phyloP scores from a whole-genome alignment of 2,329 filamentous ascomycete genomes.

The Fusarium keratoplasticum region DNA sequence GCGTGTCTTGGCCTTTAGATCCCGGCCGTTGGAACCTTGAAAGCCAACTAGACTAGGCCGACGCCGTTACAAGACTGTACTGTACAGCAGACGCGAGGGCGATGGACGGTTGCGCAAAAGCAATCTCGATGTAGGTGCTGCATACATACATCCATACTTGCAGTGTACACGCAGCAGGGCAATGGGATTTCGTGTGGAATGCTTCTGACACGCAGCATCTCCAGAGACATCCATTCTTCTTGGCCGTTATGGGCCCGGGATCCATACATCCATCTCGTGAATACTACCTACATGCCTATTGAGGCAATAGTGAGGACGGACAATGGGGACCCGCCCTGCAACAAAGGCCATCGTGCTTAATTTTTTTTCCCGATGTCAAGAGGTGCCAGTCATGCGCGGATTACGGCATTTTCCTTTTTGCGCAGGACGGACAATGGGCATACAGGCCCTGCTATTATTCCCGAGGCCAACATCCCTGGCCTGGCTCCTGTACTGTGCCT shows the following conservation, averaged over 20 bases:
- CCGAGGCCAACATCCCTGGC: conserved; percentile 35
- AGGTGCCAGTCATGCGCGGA: conserved; percentile 8
- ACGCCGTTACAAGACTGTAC: not conserved
- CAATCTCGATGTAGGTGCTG: not conserved
- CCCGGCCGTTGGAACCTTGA: conserved; percentile 31
- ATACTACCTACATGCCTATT: not conserved
- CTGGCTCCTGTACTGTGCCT: not conserved
- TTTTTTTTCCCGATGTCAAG: conserved; percentile 3
- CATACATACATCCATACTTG: not conserved
- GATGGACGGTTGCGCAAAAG: conserved; percentile 16
- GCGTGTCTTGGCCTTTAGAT: conserved; percentile 23
- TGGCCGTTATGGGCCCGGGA: conserved; percentile 3
- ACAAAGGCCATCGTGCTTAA: conserved; percentile 5
- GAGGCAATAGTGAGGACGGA: conserved; percentile 13
- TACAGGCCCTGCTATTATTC: conserved; percentile 27
- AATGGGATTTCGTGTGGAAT: not conserved
- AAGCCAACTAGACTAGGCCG: conserved; percentile 3
- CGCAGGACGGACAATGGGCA: not conserved
- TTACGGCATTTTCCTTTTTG: conserved; percentile 8
- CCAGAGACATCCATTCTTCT: conserved; percentile 21
- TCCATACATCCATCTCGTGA: not conserved
- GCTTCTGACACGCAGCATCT: conserved; percentile 15
- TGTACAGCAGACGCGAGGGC: conserved; percentile 4
- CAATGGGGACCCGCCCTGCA: not conserved
- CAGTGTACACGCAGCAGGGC: not conserved